Evolutionary conservation across 2,329 filamentous ascomycete species (phyloP), one percentile per base, ranked within the genome.

Genomic region (Stemphylium lycopersici): DNA sequence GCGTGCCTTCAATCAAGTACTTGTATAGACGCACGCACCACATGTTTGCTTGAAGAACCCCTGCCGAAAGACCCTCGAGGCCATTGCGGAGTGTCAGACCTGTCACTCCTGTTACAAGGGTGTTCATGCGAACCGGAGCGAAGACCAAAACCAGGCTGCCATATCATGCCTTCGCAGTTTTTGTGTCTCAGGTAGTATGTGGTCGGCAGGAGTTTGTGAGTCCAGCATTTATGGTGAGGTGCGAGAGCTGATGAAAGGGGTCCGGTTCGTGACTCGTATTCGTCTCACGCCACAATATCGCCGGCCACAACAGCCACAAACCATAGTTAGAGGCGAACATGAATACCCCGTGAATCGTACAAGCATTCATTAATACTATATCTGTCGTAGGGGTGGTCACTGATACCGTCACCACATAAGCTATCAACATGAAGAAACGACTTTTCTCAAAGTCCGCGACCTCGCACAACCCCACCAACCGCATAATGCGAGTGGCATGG

Each of bases 101-200:
- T 36, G 41, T 55, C 47, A 45, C 42, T 31, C 43, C 43, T 56
- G 54, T 56, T 52, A 55, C 57, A 60, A 39, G 45, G 48, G 20
- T 34, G 42, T 61, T 58, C 43, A 61, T 61, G 55, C 58, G 44
- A 37, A 4, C 31, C 46, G 34, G 33, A 26, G 33, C 29, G 31
- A 34, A 33, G 33, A 40, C 26, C 46, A 33, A 20, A 54, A 54
- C 22, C 10, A 49, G 51, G 34, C 40, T 43, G 26, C 39, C 20
- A 33, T 31, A 15, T 54, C 39, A 54, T 54, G 51, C 51, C 36
- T 12, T 12, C 33, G 16, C 13, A 16, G n/a, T 39, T 40, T 13
- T 8, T 26, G 34, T 50, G 51, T 54, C 37, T 54, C 51, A 39
- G 15, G 8, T 29, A 7, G 12, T 5, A 10, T 48, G 18, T 34